Evolutionary conservation across 1,139 yeast genomes (phyloP), one percentile per base, ranked within the genome.

Genomic region (Hemisphaericaspora subhashii): DNA sequence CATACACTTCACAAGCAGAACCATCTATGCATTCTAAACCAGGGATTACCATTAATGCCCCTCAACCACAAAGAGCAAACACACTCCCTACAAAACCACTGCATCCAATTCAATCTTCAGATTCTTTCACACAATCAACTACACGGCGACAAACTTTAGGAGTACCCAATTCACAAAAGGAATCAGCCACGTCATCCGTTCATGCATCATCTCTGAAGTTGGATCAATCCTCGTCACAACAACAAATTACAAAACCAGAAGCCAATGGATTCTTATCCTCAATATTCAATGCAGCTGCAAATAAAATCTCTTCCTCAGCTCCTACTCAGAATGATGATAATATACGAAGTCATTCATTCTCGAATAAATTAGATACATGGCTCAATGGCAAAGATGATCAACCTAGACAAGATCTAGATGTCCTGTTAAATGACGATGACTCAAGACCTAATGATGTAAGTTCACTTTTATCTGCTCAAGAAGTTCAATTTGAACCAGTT

Each of bases 401-500:
- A 9, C 41, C 43, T 7, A 46, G 41, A n/a, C 50, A 42, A 27
- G 47, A 40, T 35, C 15, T 36, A 5, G 40, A 43, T 11, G 21
- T 14, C n/a, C 36, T 34, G 12, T 31, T 38, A 9, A 45, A 35
- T 3, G 29, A 20, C 5, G 41, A 36, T 4, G 37, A 31, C 4
- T 17, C 34, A 7, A 25, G 30, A 16, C 16, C 14, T 8, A 34
- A 30, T 13, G 46, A 41, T 6, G 13, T 34, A 12, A 29, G 26
- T 25, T 38, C 46, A 7, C n/a, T 37, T n/a, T 26, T 25, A 15
- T 39, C 48, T 4, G 40, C 48, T 2, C 44, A 39, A 23, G 37
- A 41, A 39, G 66, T 72, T 14, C 78, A 72, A 36, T 85, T 86
- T 50, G 77, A 74, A 46, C 80, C 90, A 0, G 58, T 84, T 1